These are phyloP conservation scores for Physcomitrellopsis africana DNA, from an alignment of 225 moss, liverwort and hornwort species.

Conservation along the genomic window DNA sequence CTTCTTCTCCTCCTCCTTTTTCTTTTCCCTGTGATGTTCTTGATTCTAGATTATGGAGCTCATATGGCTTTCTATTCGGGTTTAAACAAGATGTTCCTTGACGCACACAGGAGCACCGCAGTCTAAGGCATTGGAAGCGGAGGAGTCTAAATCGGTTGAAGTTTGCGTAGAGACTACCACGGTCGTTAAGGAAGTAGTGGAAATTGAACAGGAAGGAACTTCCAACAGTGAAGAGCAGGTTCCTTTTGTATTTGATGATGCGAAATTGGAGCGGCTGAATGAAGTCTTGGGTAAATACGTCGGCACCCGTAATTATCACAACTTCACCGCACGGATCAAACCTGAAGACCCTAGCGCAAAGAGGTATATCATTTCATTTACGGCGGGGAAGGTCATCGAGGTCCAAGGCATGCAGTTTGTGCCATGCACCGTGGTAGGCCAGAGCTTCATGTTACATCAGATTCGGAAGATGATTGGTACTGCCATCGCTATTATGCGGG, in stretches of 20 bases:
- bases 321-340: conserved; percentile 86
- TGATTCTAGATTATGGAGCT: no score
- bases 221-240: conserved; percentile 39
- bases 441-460: conserved; percentile 99
- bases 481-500: conserved; percentile 92
- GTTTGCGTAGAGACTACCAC: conserved; percentile 17
- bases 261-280: conserved; percentile 61
- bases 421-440: conserved; percentile 85
- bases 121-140: conserved; percentile 28
- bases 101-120: conserved; percentile 36
- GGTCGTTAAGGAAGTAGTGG: conserved; percentile 25
- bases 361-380: conserved; percentile 80
- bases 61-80: no score
- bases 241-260: conserved; percentile 65
- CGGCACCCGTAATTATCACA: conserved; percentile 96
- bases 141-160: conserved; percentile 30
- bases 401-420: conserved; percentile 82
- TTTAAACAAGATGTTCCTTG: conserved; percentile 13
- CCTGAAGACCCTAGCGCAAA: conserved; percentile 89
- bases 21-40: neutral
- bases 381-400: conserved; percentile 63
- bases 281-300: conserved; percentile 59
- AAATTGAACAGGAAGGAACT: conserved; percentile 29
- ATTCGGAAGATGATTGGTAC: conserved; percentile 98
- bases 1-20: neutral